Evolutionary conservation across 2,329 filamentous ascomycete genomes (phyloP), one percentile per base, ranked within the genome.

Genomic region (Colletotrichum sp.): DNA sequence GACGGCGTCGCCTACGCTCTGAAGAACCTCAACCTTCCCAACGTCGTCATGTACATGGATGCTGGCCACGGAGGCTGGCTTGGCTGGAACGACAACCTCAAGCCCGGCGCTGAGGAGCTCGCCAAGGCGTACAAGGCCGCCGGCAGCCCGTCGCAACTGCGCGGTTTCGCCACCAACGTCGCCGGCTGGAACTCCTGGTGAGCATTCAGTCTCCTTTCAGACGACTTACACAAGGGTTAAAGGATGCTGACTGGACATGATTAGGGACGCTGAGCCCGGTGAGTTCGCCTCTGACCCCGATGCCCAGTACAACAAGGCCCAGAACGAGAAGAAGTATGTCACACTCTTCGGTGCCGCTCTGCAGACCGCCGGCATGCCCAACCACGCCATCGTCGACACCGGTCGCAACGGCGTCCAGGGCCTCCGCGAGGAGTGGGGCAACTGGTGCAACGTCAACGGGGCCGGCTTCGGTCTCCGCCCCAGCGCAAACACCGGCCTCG

Each of bases 31-130:
- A 91, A 92, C 83, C 85, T 93, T 34, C 84, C 88, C 76, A 93
- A 93, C 81, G 91, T 93, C 30, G 85, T 90, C 77, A 91, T 91
- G 89, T 93, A 93, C 82, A 82, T 93, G 24, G 92, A 93, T 79
- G 91, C 90, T 10, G 91, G 90, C 74, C 91, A 93, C 82, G 91
- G 89, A 30, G 91, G 92, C 76, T 93, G 92, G 92, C 86, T 93
- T 59, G 91, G 91, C 80, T 93, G 91, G 91, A 82, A 88, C 22
- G 91, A 89, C 76, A 93, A 93, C 84, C 87, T 91, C 62, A 76
- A 69, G 57, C 73, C 62, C 57, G 84, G 84, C 65, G 84, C 85
- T 8, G 67, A 84, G 81, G 84, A 85, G 81, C 81, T 86, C 57
- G 85, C 84, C 80, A 82, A 80, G 77, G 84, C 79, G 22, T 86